phyloP scores from a whole-genome alignment of 2,329 filamentous ascomycete genomes.

The Fusarium tjaetaba region DNA sequence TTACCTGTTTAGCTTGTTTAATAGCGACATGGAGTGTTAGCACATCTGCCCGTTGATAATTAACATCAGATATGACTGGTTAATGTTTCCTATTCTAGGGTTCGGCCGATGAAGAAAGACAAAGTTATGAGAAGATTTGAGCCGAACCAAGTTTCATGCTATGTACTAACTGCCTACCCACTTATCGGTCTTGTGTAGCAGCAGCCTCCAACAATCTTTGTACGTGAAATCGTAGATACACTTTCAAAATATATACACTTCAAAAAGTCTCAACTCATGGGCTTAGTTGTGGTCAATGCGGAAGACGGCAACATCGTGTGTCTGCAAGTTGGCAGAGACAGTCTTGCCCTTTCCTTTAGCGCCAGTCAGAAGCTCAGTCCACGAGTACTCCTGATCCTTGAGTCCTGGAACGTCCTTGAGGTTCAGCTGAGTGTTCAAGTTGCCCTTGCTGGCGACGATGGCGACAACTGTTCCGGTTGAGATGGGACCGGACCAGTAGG shows the following conservation, averaged over 20 bases:
- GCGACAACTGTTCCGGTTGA: conserved; percentile 18
- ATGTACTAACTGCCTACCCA: background rate
- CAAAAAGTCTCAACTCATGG: too few relatives aligned
- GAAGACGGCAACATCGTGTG: conserved; percentile 19
- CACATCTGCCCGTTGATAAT: too few relatives aligned
- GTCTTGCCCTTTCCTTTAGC: conserved; percentile 19
- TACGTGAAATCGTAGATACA: background rate
- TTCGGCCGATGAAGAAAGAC: background rate
- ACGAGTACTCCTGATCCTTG: conserved; percentile 13
- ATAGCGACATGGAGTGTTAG: too few relatives aligned
- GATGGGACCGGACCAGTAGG: conserved; percentile 23
- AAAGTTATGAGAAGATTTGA: too few relatives aligned
- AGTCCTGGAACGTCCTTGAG: conserved; percentile 21
- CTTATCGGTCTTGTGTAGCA: background rate
- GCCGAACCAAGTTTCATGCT: background rate
- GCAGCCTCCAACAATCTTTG: background rate
- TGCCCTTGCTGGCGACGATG: conserved; percentile 17
- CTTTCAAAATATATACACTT: background rate
- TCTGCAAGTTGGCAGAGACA: conserved; percentile 7
- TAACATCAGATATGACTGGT: too few relatives aligned
- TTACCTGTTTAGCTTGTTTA: too few relatives aligned
- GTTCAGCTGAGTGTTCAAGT: conserved; percentile 8
- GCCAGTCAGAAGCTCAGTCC: conserved; percentile 18
- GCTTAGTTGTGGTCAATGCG: conserved; percentile 6
- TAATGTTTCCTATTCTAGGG: too few relatives aligned